Base-by-base conservation (phyloP, 331 rosid genomes). In the Phaseolus coccineus region DNA sequence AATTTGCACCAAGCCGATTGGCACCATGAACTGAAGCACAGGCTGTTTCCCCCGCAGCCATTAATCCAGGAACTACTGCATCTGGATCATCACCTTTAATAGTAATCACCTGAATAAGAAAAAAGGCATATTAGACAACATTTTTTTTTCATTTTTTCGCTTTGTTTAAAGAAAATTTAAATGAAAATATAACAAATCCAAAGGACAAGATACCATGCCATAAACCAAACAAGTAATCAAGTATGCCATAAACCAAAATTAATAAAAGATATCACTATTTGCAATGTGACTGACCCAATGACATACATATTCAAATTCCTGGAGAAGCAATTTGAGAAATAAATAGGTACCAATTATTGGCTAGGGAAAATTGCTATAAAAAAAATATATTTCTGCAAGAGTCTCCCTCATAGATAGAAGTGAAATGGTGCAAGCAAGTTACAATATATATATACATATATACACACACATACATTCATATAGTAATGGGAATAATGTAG, bases 11-110 rank as follows among this genome's bases (percentile, higher is more conserved):
- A 74, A 95, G 99, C 82, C 99, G 88, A 85, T 95, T 95, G 78
- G 99, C 93, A 28, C 99, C 99, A 50, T 95, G 99, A 72, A 95
- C 99, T 1, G 99, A 93, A 39, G 99, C 99, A 87, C 99, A 95
- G 15, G 98, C 99, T 62, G 97, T 83, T 88, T 95, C 99, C 46
- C 99, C 99, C 80, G 99, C 99, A 74, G 99, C 99, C 99, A 95
- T 84, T 73, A 95, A 84, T 57, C 99, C 99, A 77, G 97, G 97
- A 77, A 95, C 69, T 58, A 87, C 69, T 19, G 89, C 76, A 88
- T 95, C 99, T 53, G 96, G 93, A 85, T 95, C 37, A 35, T 95
- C 71, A 71, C 96, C 98, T 88, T 90, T 86, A 74, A 90, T 84
- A 22, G 93, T 88, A 87, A 93, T 71, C 52, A 79, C 82, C 82